Conservation (phyloP, 2,329 filamentous ascomycete species). For the Malbranchea zuffiana region DNA sequence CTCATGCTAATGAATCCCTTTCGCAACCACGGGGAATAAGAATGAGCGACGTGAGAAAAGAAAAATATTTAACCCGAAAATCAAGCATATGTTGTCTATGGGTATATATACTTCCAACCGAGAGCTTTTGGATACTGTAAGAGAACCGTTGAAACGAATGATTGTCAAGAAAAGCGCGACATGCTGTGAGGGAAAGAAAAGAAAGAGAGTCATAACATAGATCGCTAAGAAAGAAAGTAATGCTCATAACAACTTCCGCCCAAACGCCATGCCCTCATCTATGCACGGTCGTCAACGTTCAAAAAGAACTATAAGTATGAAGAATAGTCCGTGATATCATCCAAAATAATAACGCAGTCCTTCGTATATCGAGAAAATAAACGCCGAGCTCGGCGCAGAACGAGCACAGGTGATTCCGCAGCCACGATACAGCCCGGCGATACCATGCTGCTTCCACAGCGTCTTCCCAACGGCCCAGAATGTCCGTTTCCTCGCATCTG, state of each 20-base stretch:
- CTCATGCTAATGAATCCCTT: too few species aligned
- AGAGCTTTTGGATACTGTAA: too few species aligned
- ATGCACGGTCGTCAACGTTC: background rate
- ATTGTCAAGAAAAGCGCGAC: too few species aligned
- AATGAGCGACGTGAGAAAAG: too few species aligned
- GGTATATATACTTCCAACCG: too few species aligned
- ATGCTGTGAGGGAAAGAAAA: too few species aligned
- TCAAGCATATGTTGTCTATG: too few species aligned
- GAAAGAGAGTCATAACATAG: background rate
- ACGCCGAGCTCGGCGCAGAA: constrained; percentile 88
- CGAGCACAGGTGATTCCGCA: constrained; percentile 87
- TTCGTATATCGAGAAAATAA: constrained; percentile 95
- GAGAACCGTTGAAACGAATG: too few species aligned
- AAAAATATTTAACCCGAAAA: too few species aligned
- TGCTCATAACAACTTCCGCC: background rate
- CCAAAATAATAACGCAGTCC: constrained; percentile 60
- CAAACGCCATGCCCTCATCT: constrained; percentile 1
- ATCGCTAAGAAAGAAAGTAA: background rate
- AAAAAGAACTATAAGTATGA: background rate
- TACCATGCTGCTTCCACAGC: constrained; percentile 71
- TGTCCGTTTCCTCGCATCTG: constrained; percentile 45
- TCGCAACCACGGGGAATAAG: too few species aligned
- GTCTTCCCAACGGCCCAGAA: constrained; percentile 62
- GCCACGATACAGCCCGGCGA: constrained; percentile 80
- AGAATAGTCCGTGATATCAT: constrained; percentile 17